A percentile compares a stretch with the other conserved stretches of the same genome.
phyloP scores from a whole-genome alignment of 768 basidiomycete genomes.

The Crassisporium funariophilum region DNA sequence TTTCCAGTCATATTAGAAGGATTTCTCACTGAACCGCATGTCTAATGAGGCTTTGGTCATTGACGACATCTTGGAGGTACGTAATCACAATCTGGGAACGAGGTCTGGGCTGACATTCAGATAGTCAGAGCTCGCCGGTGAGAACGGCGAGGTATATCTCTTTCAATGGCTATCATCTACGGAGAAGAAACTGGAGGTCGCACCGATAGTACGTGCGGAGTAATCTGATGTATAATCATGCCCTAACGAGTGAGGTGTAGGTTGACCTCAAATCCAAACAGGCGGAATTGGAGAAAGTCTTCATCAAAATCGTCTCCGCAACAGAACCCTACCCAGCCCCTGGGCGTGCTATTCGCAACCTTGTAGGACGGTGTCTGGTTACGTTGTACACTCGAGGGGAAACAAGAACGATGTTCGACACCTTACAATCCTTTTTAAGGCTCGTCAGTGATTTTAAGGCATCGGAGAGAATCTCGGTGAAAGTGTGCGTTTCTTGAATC shows the following conservation, averaged over 20 bases:
- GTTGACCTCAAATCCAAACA: constrained; percentile 68
- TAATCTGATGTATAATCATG: not conserved
- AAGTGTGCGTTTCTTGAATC: constrained; percentile 54
- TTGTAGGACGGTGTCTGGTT: constrained; percentile 77
- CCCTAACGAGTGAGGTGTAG: constrained; percentile 38
- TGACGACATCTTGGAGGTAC: constrained; percentile 25
- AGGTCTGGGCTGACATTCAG: not conserved
- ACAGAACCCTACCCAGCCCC: constrained; percentile 74
- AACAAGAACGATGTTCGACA: constrained; percentile 84
- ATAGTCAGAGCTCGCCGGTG: constrained; percentile 68
- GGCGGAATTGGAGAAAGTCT: constrained; percentile 55
- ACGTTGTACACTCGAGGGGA: constrained; percentile 79
- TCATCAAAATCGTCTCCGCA: constrained; percentile 70
- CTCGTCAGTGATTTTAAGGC: constrained; percentile 73
- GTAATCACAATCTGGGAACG: not conserved
- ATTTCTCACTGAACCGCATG: constrained; percentile 16
- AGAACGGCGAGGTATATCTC: constrained; percentile 80
- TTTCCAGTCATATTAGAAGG: too few species aligned
- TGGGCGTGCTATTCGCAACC: constrained; percentile 81
- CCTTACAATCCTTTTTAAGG: constrained; percentile 75
- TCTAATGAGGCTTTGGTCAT: constrained; percentile 20
- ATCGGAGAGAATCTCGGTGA: constrained; percentile 59
- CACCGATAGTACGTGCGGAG: constrained; percentile 51
- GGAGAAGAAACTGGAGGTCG: constrained; percentile 56
- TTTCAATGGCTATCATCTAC: constrained; percentile 80